phyloP scores from a whole-genome alignment of 108 stramenopile species.

The Bacterosira constricta region DNA sequence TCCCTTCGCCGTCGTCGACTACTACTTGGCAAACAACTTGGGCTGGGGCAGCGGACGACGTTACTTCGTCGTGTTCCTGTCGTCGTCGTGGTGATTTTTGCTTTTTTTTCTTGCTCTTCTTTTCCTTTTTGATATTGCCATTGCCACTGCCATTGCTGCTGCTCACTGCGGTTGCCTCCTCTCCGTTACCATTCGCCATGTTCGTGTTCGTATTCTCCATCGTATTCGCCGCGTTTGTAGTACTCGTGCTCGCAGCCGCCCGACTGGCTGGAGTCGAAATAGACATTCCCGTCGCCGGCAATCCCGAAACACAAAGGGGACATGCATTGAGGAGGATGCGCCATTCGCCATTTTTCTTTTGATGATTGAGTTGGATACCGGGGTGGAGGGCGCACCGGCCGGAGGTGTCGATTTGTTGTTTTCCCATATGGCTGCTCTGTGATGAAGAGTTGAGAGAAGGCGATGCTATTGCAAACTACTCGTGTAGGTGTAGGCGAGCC shows the following conservation, averaged over 20 bases:
- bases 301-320: conserved; percentile 30
- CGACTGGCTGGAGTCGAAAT: background rate
- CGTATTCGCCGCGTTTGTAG: too few species aligned
- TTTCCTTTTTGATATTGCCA: background rate
- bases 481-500: too few species aligned
- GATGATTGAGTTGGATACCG: conserved; percentile 11
- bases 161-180: background rate
- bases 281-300: conserved; percentile 23
- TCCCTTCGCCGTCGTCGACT: background rate
- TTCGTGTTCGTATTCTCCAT: too few species aligned
- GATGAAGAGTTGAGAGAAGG: too few species aligned
- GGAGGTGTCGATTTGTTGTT: conserved; percentile 11
- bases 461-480: too few species aligned
- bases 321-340: conserved; percentile 18
- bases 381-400: conserved; percentile 36
- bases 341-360: conserved; percentile 21
- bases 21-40: background rate
- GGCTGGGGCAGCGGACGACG: background rate
- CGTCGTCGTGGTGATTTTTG: background rate
- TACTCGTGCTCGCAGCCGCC: too few species aligned
- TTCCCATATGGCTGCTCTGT: too few species aligned
- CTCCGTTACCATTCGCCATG: too few species aligned
- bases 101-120: background rate
- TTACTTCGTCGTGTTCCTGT: background rate
- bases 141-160: background rate